Percentiles rank a stretch among this genome's conserved stretches.
phyloP scores from a whole-genome alignment of 805 yeast genomes.

The Kodamaea nitidulidarum region DNA sequence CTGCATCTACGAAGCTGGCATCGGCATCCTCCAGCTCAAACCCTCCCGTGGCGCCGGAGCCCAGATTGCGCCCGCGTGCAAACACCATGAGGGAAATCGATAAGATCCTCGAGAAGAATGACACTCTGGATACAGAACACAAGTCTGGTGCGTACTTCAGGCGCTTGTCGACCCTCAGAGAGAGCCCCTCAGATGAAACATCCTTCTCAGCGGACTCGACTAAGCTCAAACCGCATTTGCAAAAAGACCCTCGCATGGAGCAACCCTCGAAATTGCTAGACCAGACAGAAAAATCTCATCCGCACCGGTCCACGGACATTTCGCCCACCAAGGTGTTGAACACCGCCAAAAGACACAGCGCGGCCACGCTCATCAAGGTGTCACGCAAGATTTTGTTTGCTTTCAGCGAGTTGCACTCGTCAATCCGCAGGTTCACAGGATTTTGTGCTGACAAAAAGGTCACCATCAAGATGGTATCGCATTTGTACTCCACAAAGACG shows the following conservation, averaged over 20 bases:
- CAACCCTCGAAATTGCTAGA: too few relatives aligned
- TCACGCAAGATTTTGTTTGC: conserved; percentile 62
- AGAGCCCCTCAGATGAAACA: conserved; percentile 34
- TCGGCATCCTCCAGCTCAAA: too few relatives aligned
- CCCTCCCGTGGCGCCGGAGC: background rate
- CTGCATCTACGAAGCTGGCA: too few relatives aligned
- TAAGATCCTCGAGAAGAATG: conserved; percentile 33
- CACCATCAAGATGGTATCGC: conserved; percentile 50
- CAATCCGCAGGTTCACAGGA: conserved; percentile 52
- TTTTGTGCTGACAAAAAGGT: conserved; percentile 55
- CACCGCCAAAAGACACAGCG: conserved; percentile 7
- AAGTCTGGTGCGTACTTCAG: conserved; percentile 62
- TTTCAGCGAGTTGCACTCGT: conserved; percentile 61
- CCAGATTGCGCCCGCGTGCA: conserved; percentile 26
- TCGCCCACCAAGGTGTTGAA: conserved; percentile 11
- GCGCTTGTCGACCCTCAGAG: conserved; percentile 61
- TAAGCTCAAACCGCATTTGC: background rate
- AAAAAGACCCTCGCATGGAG: background rate
- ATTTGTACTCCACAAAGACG: conserved; percentile 48
- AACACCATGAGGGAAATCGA: conserved; percentile 35
- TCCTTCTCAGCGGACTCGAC: background rate
- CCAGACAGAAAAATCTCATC: conserved; percentile 1
- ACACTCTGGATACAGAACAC: conserved; percentile 40
- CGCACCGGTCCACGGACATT: conserved; percentile 7
- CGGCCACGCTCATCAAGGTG: conserved; percentile 33